A percentile compares a stretch with the other conserved stretches of the same genome.
Evolutionary conservation across 2,329 filamentous ascomycete genomes (phyloP).

Genomic region (Apiospora arundinis): DNA sequence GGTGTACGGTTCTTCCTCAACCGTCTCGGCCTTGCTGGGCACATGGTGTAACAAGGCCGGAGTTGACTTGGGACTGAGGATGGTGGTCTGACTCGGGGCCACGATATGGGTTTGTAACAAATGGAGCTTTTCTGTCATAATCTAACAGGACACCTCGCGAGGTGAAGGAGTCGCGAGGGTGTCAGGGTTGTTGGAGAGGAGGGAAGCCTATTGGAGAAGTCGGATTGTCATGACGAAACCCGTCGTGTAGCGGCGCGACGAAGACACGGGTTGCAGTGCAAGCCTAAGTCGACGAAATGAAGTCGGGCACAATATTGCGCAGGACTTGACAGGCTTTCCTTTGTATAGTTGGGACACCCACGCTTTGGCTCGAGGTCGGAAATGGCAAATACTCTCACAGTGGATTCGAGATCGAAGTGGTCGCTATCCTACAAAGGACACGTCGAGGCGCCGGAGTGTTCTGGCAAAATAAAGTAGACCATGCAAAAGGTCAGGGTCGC

Average conservation of each 20-base stretch:
- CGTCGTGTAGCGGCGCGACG: conserved; percentile 43
- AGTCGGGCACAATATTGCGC: conserved; percentile 15
- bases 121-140: conserved; percentile 67
- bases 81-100: conserved; percentile 58
- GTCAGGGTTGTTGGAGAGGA: conserved; percentile 31
- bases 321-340: background rate
- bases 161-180: conserved; percentile 35
- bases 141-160: conserved; percentile 55
- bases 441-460: conserved; percentile 35
- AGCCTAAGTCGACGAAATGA: conserved; percentile 15
- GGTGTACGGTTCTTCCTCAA: conserved; percentile 84
- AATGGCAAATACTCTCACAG: conserved; percentile 2
- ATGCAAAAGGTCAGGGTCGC: conserved; percentile 25
- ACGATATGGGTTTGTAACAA: conserved; percentile 61
- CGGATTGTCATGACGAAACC: conserved; percentile 64
- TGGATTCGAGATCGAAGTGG: conserved; percentile 24
- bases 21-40: conserved; percentile 57
- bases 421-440: conserved; percentile 34
- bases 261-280: conserved; percentile 23
- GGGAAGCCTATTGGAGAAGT: conserved; percentile 54
- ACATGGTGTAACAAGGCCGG: conserved; percentile 48
- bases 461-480: conserved; percentile 29
- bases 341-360: background rate
- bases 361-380: conserved; percentile 7
- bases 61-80: conserved; percentile 47